phyloP scores from a whole-genome alignment of 164 flowering plant species.

The Annona cherimola region DNA sequence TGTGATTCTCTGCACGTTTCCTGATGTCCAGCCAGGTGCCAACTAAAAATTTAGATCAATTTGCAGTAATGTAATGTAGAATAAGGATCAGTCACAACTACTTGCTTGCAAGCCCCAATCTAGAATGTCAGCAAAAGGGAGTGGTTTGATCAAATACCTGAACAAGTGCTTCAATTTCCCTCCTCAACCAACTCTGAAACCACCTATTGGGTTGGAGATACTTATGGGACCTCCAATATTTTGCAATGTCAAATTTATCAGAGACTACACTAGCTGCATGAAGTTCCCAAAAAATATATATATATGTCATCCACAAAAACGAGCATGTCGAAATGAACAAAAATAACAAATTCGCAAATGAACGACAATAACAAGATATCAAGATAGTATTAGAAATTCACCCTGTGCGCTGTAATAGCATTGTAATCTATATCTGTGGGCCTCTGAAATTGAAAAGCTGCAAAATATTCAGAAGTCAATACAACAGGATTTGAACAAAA shows the following conservation, averaged over 20 bases:
- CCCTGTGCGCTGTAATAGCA: conserved; percentile 75
- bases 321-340: neutral
- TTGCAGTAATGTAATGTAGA: neutral
- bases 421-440: conserved; percentile 62
- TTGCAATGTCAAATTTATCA: conserved; percentile 38
- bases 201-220: conserved; percentile 59
- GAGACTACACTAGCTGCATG: conserved; percentile 35
- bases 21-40: neutral
- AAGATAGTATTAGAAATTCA: conserved; percentile 14
- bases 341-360: neutral
- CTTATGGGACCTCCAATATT: conserved; percentile 57
- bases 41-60: neutral
- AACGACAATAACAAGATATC: conserved; percentile 1
- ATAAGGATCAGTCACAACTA: neutral
- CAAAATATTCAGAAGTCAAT: conserved; percentile 9
- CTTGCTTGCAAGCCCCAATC: neutral
- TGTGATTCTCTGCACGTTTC: neutral
- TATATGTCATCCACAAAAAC: neutral
- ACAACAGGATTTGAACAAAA: neutral
- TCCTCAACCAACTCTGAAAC: conserved; percentile 65
- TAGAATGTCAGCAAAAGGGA: neutral
- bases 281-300: conserved; percentile 3
- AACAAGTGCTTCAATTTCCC: conserved; percentile 77
- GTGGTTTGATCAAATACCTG: conserved; percentile 33
- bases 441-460: conserved; percentile 57